Evolutionary conservation across 768 basidiomycete species (phyloP).

Genomic region (Lactarius sp.): DNA sequence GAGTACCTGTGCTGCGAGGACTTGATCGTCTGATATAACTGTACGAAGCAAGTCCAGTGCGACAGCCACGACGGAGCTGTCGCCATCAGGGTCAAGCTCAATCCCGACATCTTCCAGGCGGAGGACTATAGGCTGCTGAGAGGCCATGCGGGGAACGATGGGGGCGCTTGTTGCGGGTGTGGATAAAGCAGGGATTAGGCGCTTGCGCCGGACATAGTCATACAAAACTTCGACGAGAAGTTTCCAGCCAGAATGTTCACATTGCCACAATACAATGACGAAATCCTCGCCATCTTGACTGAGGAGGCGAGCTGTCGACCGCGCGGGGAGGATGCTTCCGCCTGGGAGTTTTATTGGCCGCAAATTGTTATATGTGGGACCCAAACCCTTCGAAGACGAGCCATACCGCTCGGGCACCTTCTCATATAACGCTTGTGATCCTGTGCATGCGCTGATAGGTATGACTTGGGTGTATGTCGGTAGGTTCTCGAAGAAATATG

Average conservation of each 20-base stretch:
- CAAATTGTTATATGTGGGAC: slow-evolving; percentile 58
- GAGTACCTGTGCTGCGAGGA: slow-evolving; percentile 60
- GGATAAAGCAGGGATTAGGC: slow-evolving; percentile 36
- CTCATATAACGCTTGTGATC: slow-evolving; percentile 70
- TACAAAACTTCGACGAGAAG: slow-evolving; percentile 75
- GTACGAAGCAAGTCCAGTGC: slow-evolving; percentile 76
- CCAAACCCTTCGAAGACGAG: slow-evolving; percentile 41
- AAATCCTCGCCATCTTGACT: slow-evolving; percentile 67
- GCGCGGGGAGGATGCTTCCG: slow-evolving; percentile 62
- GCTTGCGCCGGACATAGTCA: slow-evolving; percentile 62
- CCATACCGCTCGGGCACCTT: slow-evolving; percentile 57
- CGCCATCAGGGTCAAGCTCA: slow-evolving; percentile 56
- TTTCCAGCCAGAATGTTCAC: slow-evolving; percentile 82
- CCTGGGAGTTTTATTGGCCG: slow-evolving; percentile 71
- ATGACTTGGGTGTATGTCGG: slow-evolving; percentile 73
- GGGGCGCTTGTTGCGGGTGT: background rate
- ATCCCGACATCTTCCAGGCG: slow-evolving; percentile 66
- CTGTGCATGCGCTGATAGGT: slow-evolving; percentile 54
- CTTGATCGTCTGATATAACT: slow-evolving; percentile 65
- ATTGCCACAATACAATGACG: slow-evolving; percentile 73
- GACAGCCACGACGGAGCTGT: slow-evolving; percentile 63
- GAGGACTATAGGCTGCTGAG: slow-evolving; percentile 31
- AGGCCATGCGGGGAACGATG: background rate
- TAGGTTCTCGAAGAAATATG: slow-evolving; percentile 68
- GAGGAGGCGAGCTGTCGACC: slow-evolving; percentile 63